Evolutionary conservation across 306 rosid species (phyloP).

Genomic region (Malus sieversii): DNA sequence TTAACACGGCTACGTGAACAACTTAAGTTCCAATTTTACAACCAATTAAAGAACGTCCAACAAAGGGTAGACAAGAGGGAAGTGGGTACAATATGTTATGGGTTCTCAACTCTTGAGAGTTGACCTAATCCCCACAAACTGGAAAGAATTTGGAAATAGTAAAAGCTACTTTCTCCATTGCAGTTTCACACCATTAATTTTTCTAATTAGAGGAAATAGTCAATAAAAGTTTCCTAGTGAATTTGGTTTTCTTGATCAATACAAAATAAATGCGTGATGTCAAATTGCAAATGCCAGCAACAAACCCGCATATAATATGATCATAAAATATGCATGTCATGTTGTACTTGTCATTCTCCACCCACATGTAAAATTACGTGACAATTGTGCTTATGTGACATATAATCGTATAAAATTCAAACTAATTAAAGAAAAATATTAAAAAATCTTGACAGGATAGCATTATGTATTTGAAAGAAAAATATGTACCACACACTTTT

Average conservation of each 20-base stretch:
- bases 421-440: too few species aligned
- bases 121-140: background rate
- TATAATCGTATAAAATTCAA: background rate
- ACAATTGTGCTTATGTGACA: background rate
- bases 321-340: background rate
- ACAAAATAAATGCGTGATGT: background rate
- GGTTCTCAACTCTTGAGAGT: background rate
- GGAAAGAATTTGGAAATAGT: background rate
- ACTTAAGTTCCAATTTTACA: background rate
- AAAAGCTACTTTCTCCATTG: background rate
- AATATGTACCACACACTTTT: background rate
- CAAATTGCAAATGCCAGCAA: background rate
- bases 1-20: too few species aligned
- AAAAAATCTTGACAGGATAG: background rate
- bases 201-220: background rate
- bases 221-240: background rate
- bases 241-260: background rate
- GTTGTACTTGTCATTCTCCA: background rate
- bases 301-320: background rate
- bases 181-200: too few species aligned
- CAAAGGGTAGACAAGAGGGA: background rate
- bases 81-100: background rate
- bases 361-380: background rate
- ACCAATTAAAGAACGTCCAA: background rate
- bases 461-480: too few species aligned